Conservation (phyloP, 495 filamentous ascomycete genomes). For the Podospora tetraspora region DNA sequence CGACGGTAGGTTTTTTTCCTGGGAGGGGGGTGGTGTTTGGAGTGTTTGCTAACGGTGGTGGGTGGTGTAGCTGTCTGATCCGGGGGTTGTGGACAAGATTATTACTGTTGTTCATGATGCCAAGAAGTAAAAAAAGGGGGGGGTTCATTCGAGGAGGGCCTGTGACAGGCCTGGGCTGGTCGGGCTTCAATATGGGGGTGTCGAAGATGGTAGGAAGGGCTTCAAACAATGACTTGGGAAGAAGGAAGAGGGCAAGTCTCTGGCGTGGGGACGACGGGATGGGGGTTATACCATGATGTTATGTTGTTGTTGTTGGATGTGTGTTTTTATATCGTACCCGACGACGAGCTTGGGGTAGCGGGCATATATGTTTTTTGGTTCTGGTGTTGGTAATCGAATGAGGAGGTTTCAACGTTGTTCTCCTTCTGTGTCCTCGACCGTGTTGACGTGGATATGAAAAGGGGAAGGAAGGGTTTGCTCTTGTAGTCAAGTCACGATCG, state of each 20-base stretch:
- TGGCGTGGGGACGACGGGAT: background rate
- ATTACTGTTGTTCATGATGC: constrained; percentile 68
- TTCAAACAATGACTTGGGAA: background rate
- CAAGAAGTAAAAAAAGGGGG: constrained; percentile 39
- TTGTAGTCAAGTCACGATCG: too few species aligned
- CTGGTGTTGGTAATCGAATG: background rate
- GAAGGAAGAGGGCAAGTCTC: background rate
- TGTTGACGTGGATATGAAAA: background rate
- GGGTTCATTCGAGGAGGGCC: too few species aligned
- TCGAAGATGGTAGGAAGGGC: background rate
- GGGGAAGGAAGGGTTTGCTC: too few species aligned
- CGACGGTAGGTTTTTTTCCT: constrained; percentile 64
- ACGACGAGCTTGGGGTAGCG: background rate
- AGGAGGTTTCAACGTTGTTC: background rate
- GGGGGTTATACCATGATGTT: background rate
- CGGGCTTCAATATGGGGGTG: background rate
- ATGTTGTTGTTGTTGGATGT: background rate
- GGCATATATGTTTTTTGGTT: background rate
- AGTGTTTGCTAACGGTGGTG: constrained; percentile 29
- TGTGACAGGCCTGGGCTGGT: background rate
- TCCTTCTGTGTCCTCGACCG: background rate
- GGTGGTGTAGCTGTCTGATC: constrained; percentile 72
- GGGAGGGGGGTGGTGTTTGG: background rate
- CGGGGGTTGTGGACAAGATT: constrained; percentile 82
- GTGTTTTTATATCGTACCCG: background rate